A percentile compares a stretch with the other conserved stretches of the same genome.
phyloP scores from a whole-genome alignment of 768 basidiomycete species.

The Auricularia cornea region DNA sequence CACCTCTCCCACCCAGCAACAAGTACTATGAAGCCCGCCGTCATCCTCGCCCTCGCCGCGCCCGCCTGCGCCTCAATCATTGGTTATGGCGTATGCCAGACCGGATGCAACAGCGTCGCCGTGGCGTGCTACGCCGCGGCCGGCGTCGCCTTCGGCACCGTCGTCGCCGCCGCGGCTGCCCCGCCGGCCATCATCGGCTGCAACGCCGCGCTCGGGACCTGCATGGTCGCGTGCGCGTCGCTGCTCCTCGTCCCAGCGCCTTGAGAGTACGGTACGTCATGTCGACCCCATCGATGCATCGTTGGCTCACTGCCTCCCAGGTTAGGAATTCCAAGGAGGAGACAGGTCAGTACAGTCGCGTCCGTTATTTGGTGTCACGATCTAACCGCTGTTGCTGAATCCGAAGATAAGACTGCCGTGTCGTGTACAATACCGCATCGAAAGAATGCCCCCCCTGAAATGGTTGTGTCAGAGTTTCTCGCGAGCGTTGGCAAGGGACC shows the following conservation, averaged over 20 bases:
- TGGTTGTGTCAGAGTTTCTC: too few species aligned
- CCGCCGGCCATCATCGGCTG: conserved; percentile 33
- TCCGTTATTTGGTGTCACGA: too few species aligned
- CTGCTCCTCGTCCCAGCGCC: conserved; percentile 31
- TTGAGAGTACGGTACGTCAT: conserved; percentile 11
- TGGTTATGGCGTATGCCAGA: conserved; percentile 36
- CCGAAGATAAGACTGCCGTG: too few species aligned
- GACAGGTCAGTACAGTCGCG: too few species aligned
- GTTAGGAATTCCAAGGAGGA: too few species aligned
- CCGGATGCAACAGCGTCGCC: conserved; percentile 28
- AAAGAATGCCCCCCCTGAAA: too few species aligned
- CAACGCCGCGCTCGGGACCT: conserved; percentile 36
- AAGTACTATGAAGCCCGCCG: not conserved
- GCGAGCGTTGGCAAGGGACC: too few species aligned
- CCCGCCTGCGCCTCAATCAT: conserved; percentile 22
- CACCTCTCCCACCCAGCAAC: too few species aligned
- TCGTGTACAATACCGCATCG: too few species aligned
- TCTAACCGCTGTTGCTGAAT: too few species aligned
- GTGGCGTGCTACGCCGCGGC: conserved; percentile 38
- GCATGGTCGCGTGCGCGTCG: conserved; percentile 31
- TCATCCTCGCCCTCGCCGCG: not conserved
- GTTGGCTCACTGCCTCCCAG: too few species aligned
- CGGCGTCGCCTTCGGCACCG: conserved; percentile 35
- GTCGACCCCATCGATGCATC: too few species aligned
- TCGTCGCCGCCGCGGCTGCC: conserved; percentile 26